Base-by-base conservation (phyloP, 1,139 yeast genomes). In the Saccharomyces uvarum region DNA sequence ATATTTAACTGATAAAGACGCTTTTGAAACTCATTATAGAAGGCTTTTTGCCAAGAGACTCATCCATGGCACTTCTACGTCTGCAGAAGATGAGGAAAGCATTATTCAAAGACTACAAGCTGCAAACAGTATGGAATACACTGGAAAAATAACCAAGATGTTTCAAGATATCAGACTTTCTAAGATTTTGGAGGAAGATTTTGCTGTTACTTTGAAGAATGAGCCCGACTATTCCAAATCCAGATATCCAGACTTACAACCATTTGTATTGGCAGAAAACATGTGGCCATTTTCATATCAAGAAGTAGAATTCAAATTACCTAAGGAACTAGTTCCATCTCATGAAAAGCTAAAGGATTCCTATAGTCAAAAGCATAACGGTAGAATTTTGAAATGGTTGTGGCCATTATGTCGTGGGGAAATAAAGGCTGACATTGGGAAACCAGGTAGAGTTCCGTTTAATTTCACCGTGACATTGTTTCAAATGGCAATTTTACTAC, bases 351-450 rank as follows among this genome's bases (percentile, higher is more conserved):
- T 93, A 55, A 83, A 83, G 56, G 77, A 79, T 48, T 79, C 86
- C 58, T 95, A 93, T 69, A 78, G 81, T 50, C 75, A 78, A 50
- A 87, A 87, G 65, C 97, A 93, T 70, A 81, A 78, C 57, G 98
- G 98, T 13, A 80, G 99, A 70, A 84, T 89, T 61, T 80, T 95
- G 65, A 86, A 88, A 66, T 95, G 99, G 99, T 78, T 93, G 56
- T 95, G 98, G 97, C 88, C 89, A 63, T 84, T 89, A 67, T 89
- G 96, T 49, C 87, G 95, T 71, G 95, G 96, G 59, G 99, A 95
- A 69, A 74, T 95, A 54, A 87, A 84, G 70, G 96, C 96, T 13
- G 87, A 88, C 67, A 79, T 90, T 60, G 81, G 93, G 5, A 83
- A 85, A 61, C 85, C 86, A 53, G 91, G 95, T 5, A 85, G 86